Base-by-base conservation (phyloP, 1,284 basidiomycete genomes). In the Xerocomus amazonicus region DNA sequence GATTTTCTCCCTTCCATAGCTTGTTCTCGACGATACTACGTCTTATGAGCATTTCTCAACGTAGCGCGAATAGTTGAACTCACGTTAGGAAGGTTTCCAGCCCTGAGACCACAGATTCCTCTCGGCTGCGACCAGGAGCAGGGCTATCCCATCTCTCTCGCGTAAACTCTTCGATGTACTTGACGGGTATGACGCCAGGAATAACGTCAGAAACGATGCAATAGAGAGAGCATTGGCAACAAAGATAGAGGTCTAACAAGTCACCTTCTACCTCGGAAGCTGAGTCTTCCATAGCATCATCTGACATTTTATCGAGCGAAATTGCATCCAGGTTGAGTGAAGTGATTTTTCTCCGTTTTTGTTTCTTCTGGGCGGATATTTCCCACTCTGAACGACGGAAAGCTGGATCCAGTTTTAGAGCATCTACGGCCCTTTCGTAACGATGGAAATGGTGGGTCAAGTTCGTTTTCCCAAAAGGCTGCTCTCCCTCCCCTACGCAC, bases 371-470 rank as follows among this genome's bases (percentile, higher is more conserved):
- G 41, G 75, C 69, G 23, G 70, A 61, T 17, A 68, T 57, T 51
- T 83, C 79, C 82, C 83, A 87, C 53, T 75, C 73, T 47, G 80
- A 77, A 36, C 75, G 70, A 27, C 70, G 70, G 57, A 83, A 81
- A n/a, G 84, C 80, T 14, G 82, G 79, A 17, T 76, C 79, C 27
- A 90, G 75, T 55, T 77, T 77, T 41, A 74, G 70, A 10, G 83
- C 75, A 59, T 87, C 84, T 17, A 90, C 76, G 2, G 83, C 83
- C 50, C 74, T 77, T 48, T 75, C 73, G 59, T 90, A 90, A 45
- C 73, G 74, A 62, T 91, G 88, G 58, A 87, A 90, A 61, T 91
- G 88, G 60, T 91, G 88, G 0, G 87, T 87, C 55, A 76, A 71
- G 63, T 89, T 87, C n/a, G 59, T 58, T 36, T 67, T 69, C 0